Conservation (phyloP, 2,329 filamentous ascomycete species). For the Sarocladiaceae sp. region DNA sequence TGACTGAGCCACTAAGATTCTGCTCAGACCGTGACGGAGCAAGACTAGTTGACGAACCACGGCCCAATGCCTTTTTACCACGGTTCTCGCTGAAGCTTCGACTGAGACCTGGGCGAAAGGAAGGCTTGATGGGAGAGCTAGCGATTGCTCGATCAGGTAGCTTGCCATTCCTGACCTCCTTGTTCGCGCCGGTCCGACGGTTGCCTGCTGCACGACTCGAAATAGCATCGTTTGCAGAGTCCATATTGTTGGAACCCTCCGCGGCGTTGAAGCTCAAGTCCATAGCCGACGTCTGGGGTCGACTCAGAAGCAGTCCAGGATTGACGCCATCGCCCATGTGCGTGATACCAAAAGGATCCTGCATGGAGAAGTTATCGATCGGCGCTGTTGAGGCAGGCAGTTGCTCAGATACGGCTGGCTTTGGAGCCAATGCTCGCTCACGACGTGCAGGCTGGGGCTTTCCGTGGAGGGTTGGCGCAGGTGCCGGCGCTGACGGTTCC, state of each 20-base stretch:
- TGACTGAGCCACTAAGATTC: constrained; percentile 24
- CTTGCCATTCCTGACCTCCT: constrained; percentile 35
- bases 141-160: constrained; percentile 33
- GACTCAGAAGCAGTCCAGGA: constrained; percentile 52
- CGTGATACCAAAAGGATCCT: constrained; percentile 45
- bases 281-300: constrained; percentile 42
- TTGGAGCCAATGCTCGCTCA: constrained; percentile 44
- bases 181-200: constrained; percentile 39
- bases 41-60: constrained; percentile 38
- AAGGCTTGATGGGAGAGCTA: constrained; percentile 47
- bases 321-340: constrained; percentile 46
- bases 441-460: constrained; percentile 31
- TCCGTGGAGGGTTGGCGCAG: constrained; percentile 25
- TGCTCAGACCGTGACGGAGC: constrained; percentile 23
- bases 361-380: constrained; percentile 20
- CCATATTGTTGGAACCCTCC: constrained; percentile 17
- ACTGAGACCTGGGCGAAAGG: constrained; percentile 40
- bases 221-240: constrained; percentile 7
- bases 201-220: constrained; percentile 27
- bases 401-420: constrained; percentile 32
- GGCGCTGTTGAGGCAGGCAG: constrained; percentile 12
- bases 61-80: constrained; percentile 34
- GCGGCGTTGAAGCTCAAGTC: constrained; percentile 30
- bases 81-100: constrained; percentile 50
- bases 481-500: constrained; percentile 30